Conservation (phyloP, 148 eudicot genomes). For the Euryodendron excelsum region DNA sequence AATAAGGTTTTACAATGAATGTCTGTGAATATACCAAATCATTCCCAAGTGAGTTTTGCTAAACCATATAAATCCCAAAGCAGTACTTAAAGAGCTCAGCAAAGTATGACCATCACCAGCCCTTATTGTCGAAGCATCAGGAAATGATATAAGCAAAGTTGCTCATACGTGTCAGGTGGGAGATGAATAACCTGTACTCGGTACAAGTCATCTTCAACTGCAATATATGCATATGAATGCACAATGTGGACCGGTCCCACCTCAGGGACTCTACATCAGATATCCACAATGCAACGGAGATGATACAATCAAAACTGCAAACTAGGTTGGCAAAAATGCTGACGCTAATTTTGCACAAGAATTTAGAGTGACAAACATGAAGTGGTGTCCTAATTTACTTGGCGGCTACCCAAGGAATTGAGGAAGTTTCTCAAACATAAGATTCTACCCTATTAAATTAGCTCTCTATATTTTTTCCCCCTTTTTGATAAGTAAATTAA, state of each 20-base stretch:
- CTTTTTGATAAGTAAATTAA: neutral
- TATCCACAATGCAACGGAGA: neutral
- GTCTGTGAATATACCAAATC: conserved; percentile 47
- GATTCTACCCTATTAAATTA: neutral
- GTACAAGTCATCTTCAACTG: neutral
- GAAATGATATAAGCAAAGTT: neutral
- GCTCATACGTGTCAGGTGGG: neutral
- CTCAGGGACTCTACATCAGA: neutral
- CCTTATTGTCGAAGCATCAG: neutral
- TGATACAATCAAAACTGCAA: neutral
- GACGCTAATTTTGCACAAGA: neutral
- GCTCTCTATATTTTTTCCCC: neutral
- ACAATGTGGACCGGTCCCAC: neutral
- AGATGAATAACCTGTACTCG: neutral
- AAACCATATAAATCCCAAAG: neutral
- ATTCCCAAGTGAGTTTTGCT: neutral
- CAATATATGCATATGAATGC: neutral
- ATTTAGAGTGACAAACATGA: neutral
- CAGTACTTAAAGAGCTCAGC: neutral
- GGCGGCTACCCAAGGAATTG: neutral
- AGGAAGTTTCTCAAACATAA: neutral
- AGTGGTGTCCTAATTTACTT: neutral
- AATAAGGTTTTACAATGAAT: conserved; percentile 76
- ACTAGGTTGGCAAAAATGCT: neutral
- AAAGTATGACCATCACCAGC: neutral